Base-by-base conservation (phyloP, 495 filamentous ascomycete species). In the Parmelia sp. region DNA sequence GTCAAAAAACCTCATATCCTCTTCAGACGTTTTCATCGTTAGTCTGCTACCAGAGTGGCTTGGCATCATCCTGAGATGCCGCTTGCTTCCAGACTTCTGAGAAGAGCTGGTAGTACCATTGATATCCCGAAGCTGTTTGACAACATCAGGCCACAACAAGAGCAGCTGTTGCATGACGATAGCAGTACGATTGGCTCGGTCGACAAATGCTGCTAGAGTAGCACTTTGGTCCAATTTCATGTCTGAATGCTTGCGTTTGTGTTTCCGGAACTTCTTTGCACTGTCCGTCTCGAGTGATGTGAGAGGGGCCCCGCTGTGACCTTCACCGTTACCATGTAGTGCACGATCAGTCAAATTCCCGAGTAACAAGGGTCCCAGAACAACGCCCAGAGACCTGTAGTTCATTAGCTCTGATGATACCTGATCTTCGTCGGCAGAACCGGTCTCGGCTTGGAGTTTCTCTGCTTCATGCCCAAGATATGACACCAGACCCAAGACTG, bases 341-440 rank as follows among this genome's bases (percentile, higher is more conserved):
- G 79, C 42, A 61, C 74, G 67, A 60, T 79, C 73, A 35, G 84
- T 74, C 39, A 83, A 68, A 56, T 88, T 81, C 10, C 84, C 83
- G 21, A 87, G 71, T 17, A 89, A 73, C 0, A 89, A 75, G 15
- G 86, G 86, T 0, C 84, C 86, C 71, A 89, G 87, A 23, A 88
- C 72, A 49, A 87, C 84, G 7, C 86, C 81, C 51, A 89, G 71
- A 21, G 86, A 76, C 58, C 78, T 81, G 69, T 86, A 87, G 42
- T 80, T 83, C 84, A 88, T 86, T 25, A 84, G 62, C 37, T 74
- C 71, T 29, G 72, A 71, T 42, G 65, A 60, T n/a, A 62, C 66
- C 57, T 71, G 68, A n/a, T 67, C 67, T 59, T 66, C 63, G 49
- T 63, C 65, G 17, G 62, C 71, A 1, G 65, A 63, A 40, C 70